phyloP scores from a whole-genome alignment of 257 asterid species.

The Scutellaria barbata region DNA sequence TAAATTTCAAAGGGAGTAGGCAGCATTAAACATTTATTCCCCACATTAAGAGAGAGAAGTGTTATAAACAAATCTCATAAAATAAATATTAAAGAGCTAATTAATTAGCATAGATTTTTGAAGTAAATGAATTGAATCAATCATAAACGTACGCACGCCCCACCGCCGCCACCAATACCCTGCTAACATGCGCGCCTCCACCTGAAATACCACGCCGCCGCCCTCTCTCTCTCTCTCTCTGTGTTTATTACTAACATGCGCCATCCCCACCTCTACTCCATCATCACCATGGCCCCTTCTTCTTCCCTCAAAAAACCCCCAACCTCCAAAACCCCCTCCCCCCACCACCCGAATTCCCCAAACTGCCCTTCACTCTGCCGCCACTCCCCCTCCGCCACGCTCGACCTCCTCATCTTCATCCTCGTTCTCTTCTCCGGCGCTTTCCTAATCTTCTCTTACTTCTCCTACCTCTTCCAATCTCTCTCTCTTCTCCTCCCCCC shows the following conservation, averaged over 20 bases:
- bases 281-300: slow-evolving; percentile 40
- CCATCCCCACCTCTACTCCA: slow-evolving; percentile 35
- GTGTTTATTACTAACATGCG: slow-evolving; percentile 37
- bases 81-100: slow-evolving; percentile 2
- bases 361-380: slow-evolving; percentile 54
- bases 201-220: slow-evolving; percentile 30
- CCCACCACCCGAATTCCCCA: slow-evolving; percentile 33
- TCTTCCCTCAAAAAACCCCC: slow-evolving; percentile 39
- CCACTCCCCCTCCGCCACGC: slow-evolving; percentile 75
- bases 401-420: slow-evolving; percentile 73
- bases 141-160: slow-evolving; percentile 37
- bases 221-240: background rate
- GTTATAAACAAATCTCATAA: slow-evolving; percentile 4
- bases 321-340: slow-evolving; percentile 19
- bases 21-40: slow-evolving; percentile 18
- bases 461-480: slow-evolving; percentile 68
- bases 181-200: slow-evolving; percentile 42
- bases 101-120: background rate
- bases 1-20: background rate
- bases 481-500: slow-evolving; percentile 63
- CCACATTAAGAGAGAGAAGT: background rate
- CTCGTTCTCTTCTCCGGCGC: slow-evolving; percentile 73
- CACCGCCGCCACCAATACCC: slow-evolving; percentile 19
- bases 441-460: slow-evolving; percentile 62
- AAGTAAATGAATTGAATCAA: background rate